Percentiles rank a stretch among this genome's conserved stretches.
phyloP scores from a whole-genome alignment of 768 basidiomycete genomes.

The Erythrobasidium yunnanense region DNA sequence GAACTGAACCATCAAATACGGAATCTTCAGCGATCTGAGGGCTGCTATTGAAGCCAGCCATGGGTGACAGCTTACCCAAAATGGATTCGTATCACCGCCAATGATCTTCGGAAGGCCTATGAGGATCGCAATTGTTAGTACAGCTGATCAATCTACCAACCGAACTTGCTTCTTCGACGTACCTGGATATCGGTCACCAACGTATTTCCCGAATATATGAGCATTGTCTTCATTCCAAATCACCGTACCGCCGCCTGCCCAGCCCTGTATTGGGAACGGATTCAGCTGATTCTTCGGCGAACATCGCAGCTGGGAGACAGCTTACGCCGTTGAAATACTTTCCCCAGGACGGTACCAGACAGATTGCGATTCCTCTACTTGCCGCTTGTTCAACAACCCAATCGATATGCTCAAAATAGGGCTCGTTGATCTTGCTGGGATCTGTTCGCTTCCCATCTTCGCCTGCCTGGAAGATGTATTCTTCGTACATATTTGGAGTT shows the following conservation, averaged over 20 bases:
- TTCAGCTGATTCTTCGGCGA: neutral
- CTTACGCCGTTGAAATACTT: neutral
- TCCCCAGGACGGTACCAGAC: neutral
- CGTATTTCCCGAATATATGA: neutral
- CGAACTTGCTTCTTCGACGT: too few species aligned
- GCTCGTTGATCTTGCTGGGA: neutral
- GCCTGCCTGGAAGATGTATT: neutral
- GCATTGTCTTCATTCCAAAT: neutral
- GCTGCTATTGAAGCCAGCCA: too few species aligned
- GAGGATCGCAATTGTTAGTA: too few species aligned
- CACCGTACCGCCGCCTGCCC: neutral
- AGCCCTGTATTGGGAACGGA: neutral
- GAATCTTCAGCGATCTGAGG: too few species aligned
- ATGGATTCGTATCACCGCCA: neutral
- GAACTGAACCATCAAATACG: too few species aligned
- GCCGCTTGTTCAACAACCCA: neutral
- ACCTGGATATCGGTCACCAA: neutral
- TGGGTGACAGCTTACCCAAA: neutral
- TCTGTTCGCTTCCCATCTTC: too few species aligned
- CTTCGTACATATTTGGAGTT: neutral
- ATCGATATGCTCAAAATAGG: neutral
- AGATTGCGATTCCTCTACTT: neutral
- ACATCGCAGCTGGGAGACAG: neutral
- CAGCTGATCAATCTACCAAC: too few species aligned
- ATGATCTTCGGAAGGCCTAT: neutral